Conservation (phyloP, 768 basidiomycete genomes). For the Termitomyces sp. region DNA sequence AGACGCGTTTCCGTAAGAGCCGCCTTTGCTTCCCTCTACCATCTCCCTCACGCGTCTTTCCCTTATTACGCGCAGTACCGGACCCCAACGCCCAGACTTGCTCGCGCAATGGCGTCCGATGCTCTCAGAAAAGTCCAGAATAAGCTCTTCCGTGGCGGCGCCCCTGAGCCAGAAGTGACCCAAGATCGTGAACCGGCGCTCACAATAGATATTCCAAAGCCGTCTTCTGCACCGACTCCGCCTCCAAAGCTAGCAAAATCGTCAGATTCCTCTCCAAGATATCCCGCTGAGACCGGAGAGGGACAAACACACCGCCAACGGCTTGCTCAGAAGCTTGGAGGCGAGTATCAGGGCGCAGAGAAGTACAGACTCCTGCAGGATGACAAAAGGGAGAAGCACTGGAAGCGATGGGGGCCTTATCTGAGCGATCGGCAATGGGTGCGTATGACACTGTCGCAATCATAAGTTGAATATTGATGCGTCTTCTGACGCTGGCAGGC, state of each 20-base stretch:
- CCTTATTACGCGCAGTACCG: not conserved
- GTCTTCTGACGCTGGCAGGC: constrained; percentile 53
- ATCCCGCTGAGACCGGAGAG: constrained; percentile 19
- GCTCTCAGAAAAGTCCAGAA: constrained; percentile 67
- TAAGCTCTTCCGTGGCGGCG: constrained; percentile 62
- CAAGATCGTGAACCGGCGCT: constrained; percentile 33
- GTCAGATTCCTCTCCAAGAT: constrained; percentile 34
- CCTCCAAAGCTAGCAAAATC: constrained; percentile 49
- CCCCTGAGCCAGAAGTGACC: constrained; percentile 15
- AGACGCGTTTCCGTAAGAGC: not conserved
- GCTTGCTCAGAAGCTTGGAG: constrained; percentile 61
- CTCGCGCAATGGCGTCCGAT: constrained; percentile 34
- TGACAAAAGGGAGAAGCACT: constrained; percentile 76
- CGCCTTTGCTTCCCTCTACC: not conserved
- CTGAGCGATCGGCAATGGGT: constrained; percentile 98
- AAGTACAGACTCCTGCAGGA: constrained; percentile 84
- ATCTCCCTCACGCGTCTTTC: not conserved
- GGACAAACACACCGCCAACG: constrained; percentile 56
- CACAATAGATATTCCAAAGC: constrained; percentile 74
- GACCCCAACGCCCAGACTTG: not conserved
- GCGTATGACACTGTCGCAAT: constrained; percentile 25
- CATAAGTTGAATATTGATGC: constrained; percentile 7
- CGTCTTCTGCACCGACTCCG: constrained; percentile 34
- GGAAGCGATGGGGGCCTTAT: constrained; percentile 99
- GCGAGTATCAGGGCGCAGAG: constrained; percentile 79